These are phyloP conservation scores for Pichia manshurica DNA, from an alignment of 805 yeast species.

Conservation along the genomic window DNA sequence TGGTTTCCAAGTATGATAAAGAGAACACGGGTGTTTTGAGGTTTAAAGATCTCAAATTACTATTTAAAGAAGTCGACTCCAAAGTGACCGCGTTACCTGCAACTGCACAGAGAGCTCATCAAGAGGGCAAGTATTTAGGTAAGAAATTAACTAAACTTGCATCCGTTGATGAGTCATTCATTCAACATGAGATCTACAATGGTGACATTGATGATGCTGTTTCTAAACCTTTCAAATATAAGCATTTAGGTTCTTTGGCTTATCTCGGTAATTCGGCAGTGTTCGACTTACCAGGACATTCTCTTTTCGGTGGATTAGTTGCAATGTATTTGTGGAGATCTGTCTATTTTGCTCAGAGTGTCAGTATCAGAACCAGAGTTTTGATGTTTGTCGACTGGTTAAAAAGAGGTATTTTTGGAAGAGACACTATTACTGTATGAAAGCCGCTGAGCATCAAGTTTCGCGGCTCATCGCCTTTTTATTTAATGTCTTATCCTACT, in stretches of 20 bases:
- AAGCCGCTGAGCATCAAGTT: no score
- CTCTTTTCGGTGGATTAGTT: conserved; percentile 72
- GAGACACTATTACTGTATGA: conserved; percentile 43
- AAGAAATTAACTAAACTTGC: conserved; percentile 58
- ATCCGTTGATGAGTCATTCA: conserved; percentile 46
- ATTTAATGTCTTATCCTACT: not conserved
- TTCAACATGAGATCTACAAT: conserved; percentile 38
- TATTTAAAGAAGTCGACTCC: conserved; percentile 60
- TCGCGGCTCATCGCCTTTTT: not conserved
- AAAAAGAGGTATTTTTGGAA: conserved; percentile 81
- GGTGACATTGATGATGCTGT: conserved; percentile 35
- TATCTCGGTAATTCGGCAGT: conserved; percentile 95
- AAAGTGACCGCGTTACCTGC: conserved; percentile 80
- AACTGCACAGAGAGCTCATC: conserved; percentile 96
- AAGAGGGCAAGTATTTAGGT: conserved; percentile 82
- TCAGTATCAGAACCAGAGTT: conserved; percentile 80
- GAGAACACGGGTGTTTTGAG: conserved; percentile 44
- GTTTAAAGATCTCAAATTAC: conserved; percentile 39
- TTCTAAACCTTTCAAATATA: conserved; percentile 64
- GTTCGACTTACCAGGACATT: conserved; percentile 79
- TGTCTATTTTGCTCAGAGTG: conserved; percentile 88
- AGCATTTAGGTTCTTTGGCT: conserved; percentile 88
- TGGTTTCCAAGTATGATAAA: conserved; percentile 48
- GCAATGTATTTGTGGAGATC: conserved; percentile 94
- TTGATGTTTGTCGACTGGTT: conserved; percentile 85